phyloP scores from a whole-genome alignment of 768 basidiomycete genomes.

The Asterophora lycoperdoides region DNA sequence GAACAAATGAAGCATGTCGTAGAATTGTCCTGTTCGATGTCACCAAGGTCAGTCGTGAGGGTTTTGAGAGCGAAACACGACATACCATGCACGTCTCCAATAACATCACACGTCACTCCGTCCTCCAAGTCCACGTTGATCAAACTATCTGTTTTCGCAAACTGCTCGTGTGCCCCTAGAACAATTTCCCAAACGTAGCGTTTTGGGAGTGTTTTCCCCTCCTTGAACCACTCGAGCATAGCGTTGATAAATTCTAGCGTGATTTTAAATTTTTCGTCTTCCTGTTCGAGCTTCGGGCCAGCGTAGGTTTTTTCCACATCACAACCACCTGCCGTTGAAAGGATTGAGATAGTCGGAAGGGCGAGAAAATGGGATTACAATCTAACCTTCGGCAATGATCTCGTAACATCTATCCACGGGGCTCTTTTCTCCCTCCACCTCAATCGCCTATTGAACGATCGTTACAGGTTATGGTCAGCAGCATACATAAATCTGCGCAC shows the following conservation, averaged over 20 bases:
- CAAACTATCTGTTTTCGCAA: slow-evolving; percentile 75
- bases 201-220: slow-evolving; percentile 86
- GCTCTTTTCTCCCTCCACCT: slow-evolving; percentile 83
- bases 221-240: slow-evolving; percentile 93
- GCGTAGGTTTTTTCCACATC: slow-evolving; percentile 68
- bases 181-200: slow-evolving; percentile 96
- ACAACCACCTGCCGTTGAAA: slow-evolving; percentile 58
- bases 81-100: slow-evolving; percentile 93
- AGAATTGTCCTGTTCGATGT: slow-evolving; percentile 76
- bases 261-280: slow-evolving; percentile 68
- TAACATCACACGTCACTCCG: slow-evolving; percentile 84
- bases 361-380: not conserved
- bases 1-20: slow-evolving; percentile 85
- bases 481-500: slow-evolving; percentile 29
- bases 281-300: slow-evolving; percentile 65
- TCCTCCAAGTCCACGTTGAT: slow-evolving; percentile 73
- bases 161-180: slow-evolving; percentile 73
- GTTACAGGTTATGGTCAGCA: no score
- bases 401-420: slow-evolving; percentile 71
- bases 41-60: not conserved
- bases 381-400: slow-evolving; percentile 73
- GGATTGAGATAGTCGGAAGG: not conserved
- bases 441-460: slow-evolving; percentile 65
- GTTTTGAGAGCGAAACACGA: slow-evolving; percentile 3
- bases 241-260: slow-evolving; percentile 72